Evolutionary conservation across 257 asterid species (phyloP).

Genomic region (Forsythia suspensa): DNA sequence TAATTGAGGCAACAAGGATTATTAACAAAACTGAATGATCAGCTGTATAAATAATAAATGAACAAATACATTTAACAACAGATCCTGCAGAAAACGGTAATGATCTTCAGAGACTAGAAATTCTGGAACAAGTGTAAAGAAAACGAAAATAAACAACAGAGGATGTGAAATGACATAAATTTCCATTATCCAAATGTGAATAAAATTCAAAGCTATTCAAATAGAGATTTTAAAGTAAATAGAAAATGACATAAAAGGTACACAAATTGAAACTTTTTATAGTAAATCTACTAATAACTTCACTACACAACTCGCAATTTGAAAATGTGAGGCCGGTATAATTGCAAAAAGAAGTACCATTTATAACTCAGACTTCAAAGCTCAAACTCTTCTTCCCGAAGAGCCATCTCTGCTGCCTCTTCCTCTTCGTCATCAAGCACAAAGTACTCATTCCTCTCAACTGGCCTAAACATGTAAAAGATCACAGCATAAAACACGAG

Average conservation of each 20-base stretch:
- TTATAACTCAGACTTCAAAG: conserved; percentile 53
- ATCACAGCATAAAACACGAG: conserved; percentile 73
- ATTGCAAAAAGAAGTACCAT: conserved; percentile 28
- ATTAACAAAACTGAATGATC: background rate
- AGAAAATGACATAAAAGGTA: conserved; percentile 22
- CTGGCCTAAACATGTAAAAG: conserved; percentile 98
- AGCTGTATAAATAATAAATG: background rate
- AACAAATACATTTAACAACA: background rate
- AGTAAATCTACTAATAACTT: conserved; percentile 33
- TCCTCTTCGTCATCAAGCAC: conserved; percentile 88
- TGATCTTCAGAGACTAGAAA: background rate
- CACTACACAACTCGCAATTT: conserved; percentile 28
- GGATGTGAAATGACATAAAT: conserved; percentile 14
- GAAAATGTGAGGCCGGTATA: conserved; percentile 27
- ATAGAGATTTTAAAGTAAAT: conserved; percentile 3
- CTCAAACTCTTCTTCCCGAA: conserved; percentile 87
- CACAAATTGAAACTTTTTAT: conserved; percentile 26
- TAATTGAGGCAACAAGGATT: background rate
- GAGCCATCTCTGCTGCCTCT: conserved; percentile 92
- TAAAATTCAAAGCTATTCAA: conserved; percentile 26
- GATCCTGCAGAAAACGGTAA: background rate
- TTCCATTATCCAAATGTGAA: conserved; percentile 24
- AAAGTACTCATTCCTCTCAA: conserved; percentile 83
- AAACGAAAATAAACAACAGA: background rate
- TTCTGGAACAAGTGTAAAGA: background rate